Base-by-base conservation (phyloP, 1,284 basidiomycete species). In the Coniophora puteana region DNA sequence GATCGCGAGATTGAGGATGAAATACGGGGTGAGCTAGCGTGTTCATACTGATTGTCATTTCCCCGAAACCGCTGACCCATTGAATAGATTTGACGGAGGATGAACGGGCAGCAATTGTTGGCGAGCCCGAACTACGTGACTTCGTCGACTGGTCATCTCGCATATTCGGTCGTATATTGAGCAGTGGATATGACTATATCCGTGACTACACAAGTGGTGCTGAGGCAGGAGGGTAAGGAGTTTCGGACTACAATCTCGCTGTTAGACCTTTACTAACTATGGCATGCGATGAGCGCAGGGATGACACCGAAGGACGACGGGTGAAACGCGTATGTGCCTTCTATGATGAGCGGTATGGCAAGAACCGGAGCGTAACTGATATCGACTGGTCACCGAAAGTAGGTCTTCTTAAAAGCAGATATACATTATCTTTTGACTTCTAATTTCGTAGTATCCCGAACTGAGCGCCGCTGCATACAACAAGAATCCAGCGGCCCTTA, bases 321-420 rank as follows among this genome's bases (percentile, higher is more conserved):
- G 84, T 95, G 34, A 95, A 93, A 61, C 79, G 82, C 18, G 72
- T 93, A 17, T 95, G 93, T 53, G 83, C 87, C 22, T 97, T 96
- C 63, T 84, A 76, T 46, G 92, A 94, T 54, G 90, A 94, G 55
- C 74, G 88, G 30, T 89, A 89, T 66, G 86, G 86, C 7, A 88
- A 87, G 59, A 93, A 94, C 54, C 72, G 96, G 39, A 94, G 93
- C 10, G 89, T 99, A 41, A 99, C 96, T 0, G 93, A 90, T 49
- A 72, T 98, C 12, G 96, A 98, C 59, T 99, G 96, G 96, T 96
- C 93, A 38, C 88, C 90, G 2, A 95, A 94, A 72, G 93, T 88
- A 46, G 51, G 66, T 50, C 11, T 34, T 20, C 28, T 39, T 17
- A 21, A 40, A 17, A 14, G 21, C 5, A 12, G n/a, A 13, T 10